A percentile compares a stretch with the other conserved stretches of the same genome.
Conservation (phyloP, 140 eudicot genomes). For the Bidens hawaiensis region DNA sequence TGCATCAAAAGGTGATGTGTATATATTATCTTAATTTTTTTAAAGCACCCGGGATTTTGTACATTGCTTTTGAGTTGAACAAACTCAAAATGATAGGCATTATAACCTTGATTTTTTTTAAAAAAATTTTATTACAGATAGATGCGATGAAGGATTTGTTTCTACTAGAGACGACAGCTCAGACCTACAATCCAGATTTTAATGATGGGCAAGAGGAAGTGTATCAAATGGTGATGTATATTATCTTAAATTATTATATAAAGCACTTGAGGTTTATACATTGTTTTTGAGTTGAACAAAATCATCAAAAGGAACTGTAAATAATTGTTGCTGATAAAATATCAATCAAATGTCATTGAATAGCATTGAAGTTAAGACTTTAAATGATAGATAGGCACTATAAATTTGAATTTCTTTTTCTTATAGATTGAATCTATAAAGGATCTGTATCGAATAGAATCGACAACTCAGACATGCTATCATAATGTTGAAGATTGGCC, state of each 20-base stretch:
- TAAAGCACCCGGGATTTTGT: background rate
- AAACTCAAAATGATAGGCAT: background rate
- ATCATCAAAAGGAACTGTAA: too few species aligned
- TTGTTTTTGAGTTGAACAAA: slow-evolving; percentile 4
- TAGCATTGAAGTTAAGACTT: background rate
- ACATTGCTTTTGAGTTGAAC: too few species aligned
- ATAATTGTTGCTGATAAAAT: background rate
- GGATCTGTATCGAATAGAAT: slow-evolving; percentile 63
- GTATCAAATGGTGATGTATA: slow-evolving; percentile 75
- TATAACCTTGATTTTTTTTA: too few species aligned
- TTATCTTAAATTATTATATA: background rate
- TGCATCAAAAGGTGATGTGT: slow-evolving; percentile 75
- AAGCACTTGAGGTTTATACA: background rate
- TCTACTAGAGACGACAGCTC: slow-evolving; percentile 68
- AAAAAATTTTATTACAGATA: background rate
- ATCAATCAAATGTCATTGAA: background rate
- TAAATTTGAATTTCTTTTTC: too few species aligned
- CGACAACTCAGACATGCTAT: too few species aligned
- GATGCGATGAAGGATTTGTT: background rate
- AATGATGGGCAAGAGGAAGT: slow-evolving; percentile 97
- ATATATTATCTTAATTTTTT: slow-evolving; percentile 7
- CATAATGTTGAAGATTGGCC: too few species aligned
- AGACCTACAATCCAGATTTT: slow-evolving; percentile 58
- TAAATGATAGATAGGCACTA: too few species aligned
- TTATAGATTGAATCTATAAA: slow-evolving; percentile 84